phyloP scores from a whole-genome alignment of 768 basidiomycete species.

The Boletus rubropictus region DNA sequence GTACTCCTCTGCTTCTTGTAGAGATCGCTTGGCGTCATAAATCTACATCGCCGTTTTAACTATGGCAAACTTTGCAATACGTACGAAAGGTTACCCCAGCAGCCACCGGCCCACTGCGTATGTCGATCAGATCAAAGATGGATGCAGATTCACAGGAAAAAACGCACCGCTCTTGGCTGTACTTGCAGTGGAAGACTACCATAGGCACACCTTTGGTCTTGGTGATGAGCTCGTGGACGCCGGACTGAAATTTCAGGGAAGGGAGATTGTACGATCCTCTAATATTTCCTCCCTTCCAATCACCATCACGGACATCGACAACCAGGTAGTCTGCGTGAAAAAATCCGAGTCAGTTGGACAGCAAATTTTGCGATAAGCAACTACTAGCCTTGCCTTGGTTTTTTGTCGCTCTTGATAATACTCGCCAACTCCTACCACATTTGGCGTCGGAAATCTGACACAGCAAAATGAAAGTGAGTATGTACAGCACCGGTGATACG shows the following conservation, averaged over 20 bases:
- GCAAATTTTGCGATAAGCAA: neutral
- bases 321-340: slow-evolving; percentile 53
- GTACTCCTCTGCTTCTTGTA: slow-evolving; percentile 38
- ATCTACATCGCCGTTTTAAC: slow-evolving; percentile 37
- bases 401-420: slow-evolving; percentile 61
- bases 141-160: neutral
- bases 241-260: slow-evolving; percentile 50
- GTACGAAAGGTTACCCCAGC: slow-evolving; percentile 46
- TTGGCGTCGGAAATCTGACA: slow-evolving; percentile 9
- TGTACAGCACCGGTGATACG: slow-evolving; percentile 20
- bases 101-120: slow-evolving; percentile 66
- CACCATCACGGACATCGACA: slow-evolving; percentile 82
- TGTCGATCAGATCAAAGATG: slow-evolving; percentile 5
- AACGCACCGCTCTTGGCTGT: slow-evolving; percentile 70
- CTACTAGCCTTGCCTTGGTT: slow-evolving; percentile 37
- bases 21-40: slow-evolving; percentile 57
- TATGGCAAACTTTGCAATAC: neutral
- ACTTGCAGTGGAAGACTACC: slow-evolving; percentile 73
- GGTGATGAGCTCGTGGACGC: slow-evolving; percentile 53
- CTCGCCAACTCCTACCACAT: slow-evolving; percentile 56
- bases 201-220: slow-evolving; percentile 55
- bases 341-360: neutral
- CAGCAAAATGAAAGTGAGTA: neutral
- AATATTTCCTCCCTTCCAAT: slow-evolving; percentile 76
- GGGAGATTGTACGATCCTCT: slow-evolving; percentile 58